These are phyloP conservation scores for Bretziella fagacearum DNA, from an alignment of 2,329 filamentous ascomycete genomes.

Conservation along the genomic window DNA sequence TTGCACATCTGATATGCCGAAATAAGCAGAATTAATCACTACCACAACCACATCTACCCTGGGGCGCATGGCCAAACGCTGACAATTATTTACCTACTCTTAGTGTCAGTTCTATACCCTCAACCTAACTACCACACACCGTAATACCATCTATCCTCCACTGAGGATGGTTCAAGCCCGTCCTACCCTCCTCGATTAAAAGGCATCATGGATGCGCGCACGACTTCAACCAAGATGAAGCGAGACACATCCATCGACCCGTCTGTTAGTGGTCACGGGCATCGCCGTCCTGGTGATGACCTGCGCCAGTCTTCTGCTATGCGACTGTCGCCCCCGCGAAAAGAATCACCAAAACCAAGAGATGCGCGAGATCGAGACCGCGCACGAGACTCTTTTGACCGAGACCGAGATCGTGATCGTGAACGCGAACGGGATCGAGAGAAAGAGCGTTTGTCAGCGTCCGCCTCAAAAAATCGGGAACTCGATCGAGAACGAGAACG, in stretches of 20 bases:
- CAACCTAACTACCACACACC: too few relatives aligned
- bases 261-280: background rate
- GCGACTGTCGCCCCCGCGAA: constrained; percentile 2
- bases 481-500: constrained; percentile 9
- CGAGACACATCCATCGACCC: constrained; percentile 10
- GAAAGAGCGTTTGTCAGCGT: background rate
- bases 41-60: too few relatives aligned
- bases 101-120: too few relatives aligned
- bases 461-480: background rate
- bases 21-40: too few relatives aligned
- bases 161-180: constrained; percentile 13
- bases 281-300: constrained; percentile 7
- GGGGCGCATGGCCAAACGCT: too few relatives aligned
- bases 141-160: background rate
- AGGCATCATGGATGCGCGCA: constrained; percentile 12
- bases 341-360: constrained; percentile 3
- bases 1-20: too few relatives aligned
- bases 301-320: background rate
- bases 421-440: constrained; percentile 8
- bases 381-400: constrained; percentile 8
- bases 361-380: constrained; percentile 7
- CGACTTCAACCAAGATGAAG: constrained; percentile 11
- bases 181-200: constrained; percentile 7
- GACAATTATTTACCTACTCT: too few relatives aligned
- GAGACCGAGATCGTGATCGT: constrained; percentile 8